phyloP scores from a whole-genome alignment of 495 filamentous ascomycete genomes.

The Penicillium soppii region DNA sequence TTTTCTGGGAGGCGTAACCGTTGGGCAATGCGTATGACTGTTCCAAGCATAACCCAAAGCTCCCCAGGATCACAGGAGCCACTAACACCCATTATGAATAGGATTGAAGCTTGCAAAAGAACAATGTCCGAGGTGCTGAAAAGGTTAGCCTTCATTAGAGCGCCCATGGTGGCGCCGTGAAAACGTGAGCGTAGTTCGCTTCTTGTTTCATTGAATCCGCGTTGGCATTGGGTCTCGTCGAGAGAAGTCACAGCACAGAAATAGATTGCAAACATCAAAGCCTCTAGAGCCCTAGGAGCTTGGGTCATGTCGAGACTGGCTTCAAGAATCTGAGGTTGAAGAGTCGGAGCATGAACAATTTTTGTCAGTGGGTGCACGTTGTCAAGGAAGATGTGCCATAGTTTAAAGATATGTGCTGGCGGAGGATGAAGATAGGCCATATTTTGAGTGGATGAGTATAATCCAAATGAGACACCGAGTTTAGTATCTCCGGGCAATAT shows the following conservation, averaged over 20 bases:
- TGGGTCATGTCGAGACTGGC: slow-evolving; percentile 24
- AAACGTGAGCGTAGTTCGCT: too few relatives aligned
- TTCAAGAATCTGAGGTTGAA: slow-evolving; percentile 45
- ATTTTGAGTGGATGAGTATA: too few relatives aligned
- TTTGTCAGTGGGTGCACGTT: slow-evolving; percentile 55
- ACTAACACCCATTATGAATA: too few relatives aligned
- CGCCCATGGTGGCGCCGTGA: background rate
- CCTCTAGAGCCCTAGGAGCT: slow-evolving; percentile 25
- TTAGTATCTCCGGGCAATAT: too few relatives aligned
- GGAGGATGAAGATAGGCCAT: slow-evolving; percentile 54
- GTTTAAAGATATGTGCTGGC: slow-evolving; percentile 37
- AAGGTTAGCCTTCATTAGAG: too few relatives aligned
- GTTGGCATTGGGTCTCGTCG: background rate
- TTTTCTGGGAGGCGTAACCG: slow-evolving; percentile 53
- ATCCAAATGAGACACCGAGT: too few relatives aligned
- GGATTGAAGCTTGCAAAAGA: too few relatives aligned
- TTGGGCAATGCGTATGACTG: slow-evolving; percentile 54
- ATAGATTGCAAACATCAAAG: slow-evolving; percentile 54
- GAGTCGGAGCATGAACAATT: slow-evolving; percentile 50
- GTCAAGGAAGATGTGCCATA: slow-evolving; percentile 53
- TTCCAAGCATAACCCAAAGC: slow-evolving; percentile 15
- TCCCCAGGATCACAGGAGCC: too few relatives aligned
- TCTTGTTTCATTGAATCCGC: background rate
- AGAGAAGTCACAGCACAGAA: background rate
- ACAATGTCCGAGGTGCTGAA: too few relatives aligned